Base-by-base conservation (phyloP, 2,329 filamentous ascomycete genomes). In the Colletotrichum orchidophilum region DNA sequence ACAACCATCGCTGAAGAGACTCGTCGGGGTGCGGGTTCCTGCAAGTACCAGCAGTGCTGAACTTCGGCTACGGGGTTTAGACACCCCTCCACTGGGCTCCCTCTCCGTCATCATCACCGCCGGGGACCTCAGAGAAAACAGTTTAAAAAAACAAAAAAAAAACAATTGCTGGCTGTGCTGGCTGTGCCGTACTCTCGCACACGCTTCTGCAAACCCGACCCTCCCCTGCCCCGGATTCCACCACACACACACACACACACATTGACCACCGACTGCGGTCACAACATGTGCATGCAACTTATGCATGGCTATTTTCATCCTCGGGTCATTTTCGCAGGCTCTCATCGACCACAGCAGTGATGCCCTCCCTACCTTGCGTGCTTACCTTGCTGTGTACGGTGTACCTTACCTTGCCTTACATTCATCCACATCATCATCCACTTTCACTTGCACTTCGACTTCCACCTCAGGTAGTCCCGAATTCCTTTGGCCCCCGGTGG, bases 231-330 rank as follows among this genome's bases (percentile, higher is more conserved):
- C 39, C 39, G n/a, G 39, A 42, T 42, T 18, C 39, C 18, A 42
- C 39, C 39, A 42, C 33, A 35, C 35, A 39, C 35, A 18, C 35
- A 18, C 15, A 18, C 35, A 52, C 49, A 52, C n/a, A 26, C 49
- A 27, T n/a, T 12, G 49, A 15, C 49, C 24, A 52, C n/a, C 24
- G 39, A 46, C 39, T 46, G 18, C 39, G 39, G 39, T 29, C 46
- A 31, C 35, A n/a, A 27, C 27, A 49, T 65, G 35, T 49, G 31
- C 42, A 66, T 21, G 26, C 35, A 18, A 24, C 64, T 52, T 26
- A 68, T 63, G 59, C 61, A 59, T 46, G 46, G 62, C 46, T 66
- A 66, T 70, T 70, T 61, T 55, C 49, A 55, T 59, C 35, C 11
- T 57, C 35, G 55, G 55, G 63, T 52, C 57, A 62, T 58, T 46